phyloP scores from a whole-genome alignment of 768 basidiomycete genomes.

The Xerocomus potaroensis region DNA sequence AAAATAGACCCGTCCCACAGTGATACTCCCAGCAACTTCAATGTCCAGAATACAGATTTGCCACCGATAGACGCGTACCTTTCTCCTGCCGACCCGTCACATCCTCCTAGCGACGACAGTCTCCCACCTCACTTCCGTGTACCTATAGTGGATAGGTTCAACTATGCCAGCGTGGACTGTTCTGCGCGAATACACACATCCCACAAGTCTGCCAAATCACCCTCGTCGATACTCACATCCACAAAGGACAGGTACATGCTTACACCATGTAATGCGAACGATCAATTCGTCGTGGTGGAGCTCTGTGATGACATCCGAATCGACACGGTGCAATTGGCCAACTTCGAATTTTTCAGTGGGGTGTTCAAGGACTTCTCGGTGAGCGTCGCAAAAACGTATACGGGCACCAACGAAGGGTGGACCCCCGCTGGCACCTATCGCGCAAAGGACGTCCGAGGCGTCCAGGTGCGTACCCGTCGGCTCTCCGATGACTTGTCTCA shows the following conservation, averaged over 20 bases:
- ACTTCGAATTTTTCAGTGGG: constrained; percentile 91
- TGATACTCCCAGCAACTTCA: neutral
- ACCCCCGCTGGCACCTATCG: constrained; percentile 69
- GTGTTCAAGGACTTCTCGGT: constrained; percentile 91
- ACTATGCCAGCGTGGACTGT: constrained; percentile 91
- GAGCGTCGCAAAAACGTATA: constrained; percentile 80
- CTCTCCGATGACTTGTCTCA: neutral
- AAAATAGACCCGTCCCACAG: constrained; percentile 5
- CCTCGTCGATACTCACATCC: constrained; percentile 78
- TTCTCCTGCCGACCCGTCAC: constrained; percentile 13
- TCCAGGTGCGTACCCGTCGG: constrained; percentile 60
- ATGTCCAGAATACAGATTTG: constrained; percentile 2
- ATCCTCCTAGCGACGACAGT: constrained; percentile 14
- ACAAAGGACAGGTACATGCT: constrained; percentile 97
- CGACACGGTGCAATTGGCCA: constrained; percentile 93
- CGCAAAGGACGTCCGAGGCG: constrained; percentile 87
- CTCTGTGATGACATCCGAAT: constrained; percentile 97
- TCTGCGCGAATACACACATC: constrained; percentile 87
- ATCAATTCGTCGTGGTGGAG: constrained; percentile 87
- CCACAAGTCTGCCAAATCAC: constrained; percentile 76
- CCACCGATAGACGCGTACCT: constrained; percentile 7
- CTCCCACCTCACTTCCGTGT: constrained; percentile 64
- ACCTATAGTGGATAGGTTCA: constrained; percentile 83
- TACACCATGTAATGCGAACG: constrained; percentile 66
- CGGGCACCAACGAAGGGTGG: constrained; percentile 59